phyloP scores from a whole-genome alignment of 768 basidiomycete genomes.

The Suillus luteus region DNA sequence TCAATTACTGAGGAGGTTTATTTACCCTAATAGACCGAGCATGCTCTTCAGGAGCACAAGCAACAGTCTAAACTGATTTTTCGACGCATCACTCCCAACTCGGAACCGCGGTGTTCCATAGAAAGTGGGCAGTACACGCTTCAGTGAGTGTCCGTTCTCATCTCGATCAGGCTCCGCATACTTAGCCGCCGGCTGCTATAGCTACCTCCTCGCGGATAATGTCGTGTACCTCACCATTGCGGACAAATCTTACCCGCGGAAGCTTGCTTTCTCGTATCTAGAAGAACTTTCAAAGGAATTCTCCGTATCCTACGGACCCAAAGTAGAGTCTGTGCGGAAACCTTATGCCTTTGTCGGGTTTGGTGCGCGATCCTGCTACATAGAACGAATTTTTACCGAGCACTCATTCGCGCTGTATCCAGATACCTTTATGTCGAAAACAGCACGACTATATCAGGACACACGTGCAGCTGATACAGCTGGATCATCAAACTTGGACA shows the following conservation, averaged over 20 bases:
- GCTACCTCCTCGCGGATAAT: conserved; percentile 93
- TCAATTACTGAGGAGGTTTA: neutral
- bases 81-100: conserved; percentile 88
- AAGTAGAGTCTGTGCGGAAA: conserved; percentile 88
- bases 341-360: conserved; percentile 99
- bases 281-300: conserved; percentile 98
- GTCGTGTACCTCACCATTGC: conserved; percentile 95
- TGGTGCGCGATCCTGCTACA: conserved; percentile 54
- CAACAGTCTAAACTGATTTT: conserved; percentile 98
- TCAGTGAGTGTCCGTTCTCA: conserved; percentile 64
- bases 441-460: conserved; percentile 92
- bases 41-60: conserved; percentile 93
- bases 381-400: neutral
- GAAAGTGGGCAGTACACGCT: conserved; percentile 95
- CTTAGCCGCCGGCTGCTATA: conserved; percentile 34
- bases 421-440: conserved; percentile 99
- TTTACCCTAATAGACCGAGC: conserved; percentile 70
- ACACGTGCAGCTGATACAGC: conserved; percentile 81
- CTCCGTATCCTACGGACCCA: conserved; percentile 85
- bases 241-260: conserved; percentile 96
- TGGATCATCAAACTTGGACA: conserved; percentile 69
- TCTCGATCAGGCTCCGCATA: conserved; percentile 2
- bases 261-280: conserved; percentile 95
- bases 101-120: conserved; percentile 95
- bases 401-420: conserved; percentile 10